Percentiles rank a stretch among this genome's conserved stretches.
phyloP scores from a whole-genome alignment of 164 flowering plant genomes.

The Aristolochia fimbriata region DNA sequence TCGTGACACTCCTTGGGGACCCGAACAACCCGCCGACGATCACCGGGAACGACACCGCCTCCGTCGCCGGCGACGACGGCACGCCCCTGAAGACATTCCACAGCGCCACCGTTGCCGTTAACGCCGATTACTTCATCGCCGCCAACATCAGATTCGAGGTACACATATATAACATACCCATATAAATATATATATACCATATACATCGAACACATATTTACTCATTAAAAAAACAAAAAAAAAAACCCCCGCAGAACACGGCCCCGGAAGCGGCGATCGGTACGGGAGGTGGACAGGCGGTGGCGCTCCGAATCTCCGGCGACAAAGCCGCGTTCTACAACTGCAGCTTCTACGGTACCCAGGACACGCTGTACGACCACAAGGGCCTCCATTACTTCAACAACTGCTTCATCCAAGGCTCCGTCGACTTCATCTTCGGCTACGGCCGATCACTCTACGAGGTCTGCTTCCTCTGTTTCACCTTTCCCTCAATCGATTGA shows the following conservation, averaged over 20 bases:
- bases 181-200: too few species aligned
- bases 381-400: constrained; percentile 62
- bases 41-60: constrained; percentile 61
- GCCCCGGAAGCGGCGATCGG: constrained; percentile 38
- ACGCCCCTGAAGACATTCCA: constrained; percentile 37
- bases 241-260: constrained; percentile 54
- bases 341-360: constrained; percentile 54
- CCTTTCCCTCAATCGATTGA: too few species aligned
- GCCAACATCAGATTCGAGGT: constrained; percentile 61
- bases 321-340: constrained; percentile 57
- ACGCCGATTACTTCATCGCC: constrained; percentile 60
- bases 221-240: too few species aligned
- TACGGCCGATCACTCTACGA: constrained; percentile 53
- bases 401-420: constrained; percentile 67
- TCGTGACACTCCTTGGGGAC: constrained; percentile 56
- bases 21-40: constrained; percentile 42
- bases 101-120: constrained; percentile 58
- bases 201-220: too few species aligned
- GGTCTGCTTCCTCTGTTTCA: too few species aligned
- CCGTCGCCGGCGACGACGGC: constrained; percentile 31
- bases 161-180: too few species aligned
- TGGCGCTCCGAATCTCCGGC: constrained; percentile 60
- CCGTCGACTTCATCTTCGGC: constrained; percentile 77
- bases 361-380: constrained; percentile 71
- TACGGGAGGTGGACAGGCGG: constrained; percentile 39